A percentile compares a stretch with the other conserved stretches of the same genome.
Evolutionary conservation across 140 eudicot species (phyloP).

Genomic region (Cichorium intybus): DNA sequence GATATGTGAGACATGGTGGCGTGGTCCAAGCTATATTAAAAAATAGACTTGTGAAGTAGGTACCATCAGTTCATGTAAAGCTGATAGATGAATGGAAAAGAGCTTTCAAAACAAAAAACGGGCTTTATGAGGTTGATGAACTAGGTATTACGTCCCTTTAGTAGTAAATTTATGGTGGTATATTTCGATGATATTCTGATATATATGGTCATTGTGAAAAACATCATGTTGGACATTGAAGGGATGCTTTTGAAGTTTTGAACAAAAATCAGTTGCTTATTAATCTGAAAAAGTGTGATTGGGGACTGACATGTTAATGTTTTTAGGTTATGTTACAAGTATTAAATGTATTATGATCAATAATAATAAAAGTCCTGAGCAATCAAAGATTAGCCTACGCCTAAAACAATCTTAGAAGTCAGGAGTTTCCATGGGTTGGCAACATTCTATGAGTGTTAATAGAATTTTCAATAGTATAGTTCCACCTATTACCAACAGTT

Average conservation of each 20-base stretch:
- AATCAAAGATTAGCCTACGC: background rate
- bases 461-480: too few species aligned
- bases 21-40: background rate
- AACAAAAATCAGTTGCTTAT: background rate
- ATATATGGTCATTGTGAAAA: background rate
- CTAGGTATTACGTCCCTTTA: background rate
- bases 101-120: slow-evolving; percentile 1
- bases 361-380: background rate
- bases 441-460: too few species aligned
- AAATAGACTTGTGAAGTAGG: background rate
- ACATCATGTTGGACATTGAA: background rate
- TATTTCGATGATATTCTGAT: slow-evolving; percentile 17
- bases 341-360: background rate
- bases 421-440: too few species aligned
- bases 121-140: background rate
- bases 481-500: too few species aligned
- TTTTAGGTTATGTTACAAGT: background rate
- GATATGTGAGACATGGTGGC: background rate
- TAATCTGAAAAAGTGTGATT: background rate
- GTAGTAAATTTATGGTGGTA: background rate
- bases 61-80: slow-evolving; percentile 12
- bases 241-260: background rate
- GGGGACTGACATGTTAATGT: background rate
- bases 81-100: slow-evolving; percentile 18
- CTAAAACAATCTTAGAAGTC: background rate